Evolutionary conservation across 225 moss, liverwort and hornwort genomes (phyloP).

Genomic region (Marchantia paleacea): DNA sequence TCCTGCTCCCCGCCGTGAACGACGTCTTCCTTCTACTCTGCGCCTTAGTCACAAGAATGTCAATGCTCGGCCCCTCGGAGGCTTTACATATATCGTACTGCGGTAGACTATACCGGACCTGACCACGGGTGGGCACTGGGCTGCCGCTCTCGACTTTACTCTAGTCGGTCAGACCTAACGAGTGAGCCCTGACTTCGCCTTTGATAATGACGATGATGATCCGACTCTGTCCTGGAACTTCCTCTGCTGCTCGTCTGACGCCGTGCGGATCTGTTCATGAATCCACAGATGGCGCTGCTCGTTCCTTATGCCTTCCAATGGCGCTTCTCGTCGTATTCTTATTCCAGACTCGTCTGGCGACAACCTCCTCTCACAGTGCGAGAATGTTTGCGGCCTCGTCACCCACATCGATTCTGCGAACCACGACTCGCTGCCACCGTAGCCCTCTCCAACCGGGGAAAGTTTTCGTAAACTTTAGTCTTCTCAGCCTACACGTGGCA

Average conservation of each 20-base stretch:
- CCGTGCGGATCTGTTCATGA: conserved; percentile 1
- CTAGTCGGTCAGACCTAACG: background rate
- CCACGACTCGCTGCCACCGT: background rate
- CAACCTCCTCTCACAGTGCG: background rate
- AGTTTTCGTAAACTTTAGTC: no score
- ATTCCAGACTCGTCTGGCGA: conserved; percentile 1
- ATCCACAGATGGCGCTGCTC: background rate
- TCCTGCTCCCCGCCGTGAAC: background rate
- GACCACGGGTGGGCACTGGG: background rate
- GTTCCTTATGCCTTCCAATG: no score
- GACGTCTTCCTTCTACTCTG: background rate
- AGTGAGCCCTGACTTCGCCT: background rate
- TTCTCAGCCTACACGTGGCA: no score
- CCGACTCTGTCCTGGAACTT: background rate
- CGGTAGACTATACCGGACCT: background rate
- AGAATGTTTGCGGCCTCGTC: background rate
- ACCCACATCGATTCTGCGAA: background rate
- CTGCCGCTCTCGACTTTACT: no score
- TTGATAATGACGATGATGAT: no score
- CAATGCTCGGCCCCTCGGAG: background rate
- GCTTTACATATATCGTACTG: background rate
- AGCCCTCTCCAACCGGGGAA: background rate
- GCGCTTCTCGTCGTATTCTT: background rate
- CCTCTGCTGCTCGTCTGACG: background rate
- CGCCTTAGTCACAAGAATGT: background rate